Percentiles rank a stretch among this genome's conserved stretches.
Evolutionary conservation across 1,284 basidiomycete genomes (phyloP).

Genomic region (Cryptococcus sp.): DNA sequence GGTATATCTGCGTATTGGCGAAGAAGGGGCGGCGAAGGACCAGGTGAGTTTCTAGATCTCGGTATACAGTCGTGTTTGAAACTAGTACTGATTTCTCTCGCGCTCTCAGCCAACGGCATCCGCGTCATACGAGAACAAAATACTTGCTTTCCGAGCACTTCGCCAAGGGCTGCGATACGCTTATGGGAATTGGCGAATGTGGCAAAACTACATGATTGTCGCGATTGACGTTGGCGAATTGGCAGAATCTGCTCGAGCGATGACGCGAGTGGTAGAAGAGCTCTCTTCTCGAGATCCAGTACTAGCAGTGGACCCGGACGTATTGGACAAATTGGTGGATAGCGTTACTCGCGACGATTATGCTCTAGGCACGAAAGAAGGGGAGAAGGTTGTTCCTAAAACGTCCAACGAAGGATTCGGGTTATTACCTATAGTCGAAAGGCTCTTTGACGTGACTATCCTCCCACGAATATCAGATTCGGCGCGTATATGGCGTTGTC

Average conservation of each 20-base stretch:
- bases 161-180: slow-evolving; percentile 80
- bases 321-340: slow-evolving; percentile 82
- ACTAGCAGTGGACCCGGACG: slow-evolving; percentile 73
- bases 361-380: slow-evolving; percentile 46
- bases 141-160: slow-evolving; percentile 91
- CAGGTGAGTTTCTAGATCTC: slow-evolving; percentile 22
- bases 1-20: slow-evolving; percentile 81
- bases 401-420: slow-evolving; percentile 69
- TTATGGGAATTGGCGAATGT: slow-evolving; percentile 96
- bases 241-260: slow-evolving; percentile 79
- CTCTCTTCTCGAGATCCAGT: slow-evolving; percentile 63
- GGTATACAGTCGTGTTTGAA: neutral
- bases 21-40: slow-evolving; percentile 41
- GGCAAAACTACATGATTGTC: slow-evolving; percentile 97
- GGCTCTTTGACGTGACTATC: slow-evolving; percentile 73
- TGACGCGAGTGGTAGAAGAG: slow-evolving; percentile 79
- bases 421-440: slow-evolving; percentile 62
- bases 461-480: slow-evolving; percentile 72
- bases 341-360: slow-evolving; percentile 68
- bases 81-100: neutral
- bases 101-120: slow-evolving; percentile 19
- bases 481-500: slow-evolving; percentile 73
- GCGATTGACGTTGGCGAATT: slow-evolving; percentile 91
- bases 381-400: slow-evolving; percentile 25
- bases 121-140: slow-evolving; percentile 63